Conservation (phyloP, 2,329 filamentous ascomycete genomes). For the Ceratocystis papillata region DNA sequence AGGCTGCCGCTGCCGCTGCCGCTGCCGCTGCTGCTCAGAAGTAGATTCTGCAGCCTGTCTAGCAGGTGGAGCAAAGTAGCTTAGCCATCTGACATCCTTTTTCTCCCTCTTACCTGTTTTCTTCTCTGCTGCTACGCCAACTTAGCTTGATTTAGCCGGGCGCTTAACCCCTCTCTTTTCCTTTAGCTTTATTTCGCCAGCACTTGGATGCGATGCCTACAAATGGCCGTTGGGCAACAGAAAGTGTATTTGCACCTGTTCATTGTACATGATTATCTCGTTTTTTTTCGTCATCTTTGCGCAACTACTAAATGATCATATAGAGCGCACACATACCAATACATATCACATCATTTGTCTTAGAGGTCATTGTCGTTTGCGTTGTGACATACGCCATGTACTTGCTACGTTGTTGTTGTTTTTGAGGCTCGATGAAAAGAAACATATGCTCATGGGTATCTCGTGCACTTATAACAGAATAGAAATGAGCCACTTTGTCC, state of each 20-base stretch:
- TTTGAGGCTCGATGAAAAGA: too few species aligned
- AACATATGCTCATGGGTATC: too few species aligned
- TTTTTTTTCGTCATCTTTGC: constrained; percentile 8
- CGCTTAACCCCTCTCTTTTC: neutral
- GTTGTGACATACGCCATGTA: neutral
- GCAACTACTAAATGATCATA: neutral
- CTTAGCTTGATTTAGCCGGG: neutral
- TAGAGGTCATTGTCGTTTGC: neutral
- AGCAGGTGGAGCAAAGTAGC: neutral
- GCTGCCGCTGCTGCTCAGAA: constrained; percentile 26
- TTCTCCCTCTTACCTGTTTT: neutral
- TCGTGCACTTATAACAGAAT: too few species aligned
- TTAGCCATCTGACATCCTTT: neutral
- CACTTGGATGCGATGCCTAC: neutral
- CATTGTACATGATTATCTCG: constrained; percentile 8
- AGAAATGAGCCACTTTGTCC: too few species aligned
- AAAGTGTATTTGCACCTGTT: constrained; percentile 1
- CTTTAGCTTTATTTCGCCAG: neutral
- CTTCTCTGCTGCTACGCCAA: neutral
- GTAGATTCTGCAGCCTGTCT: neutral
- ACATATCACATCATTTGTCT: constrained; percentile 3
- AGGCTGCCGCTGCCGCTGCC: constrained; percentile 26
- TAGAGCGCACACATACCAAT: constrained; percentile 6
- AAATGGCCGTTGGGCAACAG: neutral
- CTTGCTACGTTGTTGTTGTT: too few species aligned